Base-by-base conservation (phyloP, 1,284 basidiomycete genomes). In the Psilocybe mexicana region DNA sequence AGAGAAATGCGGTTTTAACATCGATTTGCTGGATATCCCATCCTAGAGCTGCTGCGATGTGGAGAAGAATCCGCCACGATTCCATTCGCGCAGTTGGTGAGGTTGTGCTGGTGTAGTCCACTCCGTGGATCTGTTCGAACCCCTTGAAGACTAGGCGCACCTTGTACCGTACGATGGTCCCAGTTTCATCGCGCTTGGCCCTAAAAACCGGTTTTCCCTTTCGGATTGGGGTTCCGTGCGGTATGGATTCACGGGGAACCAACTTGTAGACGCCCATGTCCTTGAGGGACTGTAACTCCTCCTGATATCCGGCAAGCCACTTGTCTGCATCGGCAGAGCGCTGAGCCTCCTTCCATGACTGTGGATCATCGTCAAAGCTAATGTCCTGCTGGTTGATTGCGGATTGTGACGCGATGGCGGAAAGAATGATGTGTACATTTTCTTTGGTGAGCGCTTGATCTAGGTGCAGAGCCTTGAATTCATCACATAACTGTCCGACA, bases 1-100 rank as follows among this genome's bases (percentile, higher is more conserved):
- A 74, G 0, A 80, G 68, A 61, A 76, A 84, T 0, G 80, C 79
- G 0, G 73, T 79, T 38, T 79, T 78, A 44, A 84, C 67, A 57
- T 85, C 77, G 2, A 79, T 65, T 43, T 79, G 76, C 26, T 72
- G 66, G 0, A 76, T 54, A 18, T 76, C 71, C 69, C 76, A 77
- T 45, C 72, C 68, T 0, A 67, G 48, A 2, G 54, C 14, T 8
- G 76, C 74, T 5, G 74, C 77, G 2, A 80, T 62, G 10, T 76
- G 66, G 0, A 76, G 62, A 0, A 81, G 52, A 1, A 74, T 42
- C 0, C 73, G 68, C 30, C 77, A 69, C 0, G 76, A 74, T 43
- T 74, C 66, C 53, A 74, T 67, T 1, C 70, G 69, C 0, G 70
- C 70, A 0, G 76, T 78, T 0, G 78, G 79, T 18, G 45, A 47